Percentiles rank a stretch among this genome's conserved stretches.
These are phyloP conservation scores for Rhazya stricta DNA, from an alignment of 257 asterid genomes.

Conservation along the genomic window DNA sequence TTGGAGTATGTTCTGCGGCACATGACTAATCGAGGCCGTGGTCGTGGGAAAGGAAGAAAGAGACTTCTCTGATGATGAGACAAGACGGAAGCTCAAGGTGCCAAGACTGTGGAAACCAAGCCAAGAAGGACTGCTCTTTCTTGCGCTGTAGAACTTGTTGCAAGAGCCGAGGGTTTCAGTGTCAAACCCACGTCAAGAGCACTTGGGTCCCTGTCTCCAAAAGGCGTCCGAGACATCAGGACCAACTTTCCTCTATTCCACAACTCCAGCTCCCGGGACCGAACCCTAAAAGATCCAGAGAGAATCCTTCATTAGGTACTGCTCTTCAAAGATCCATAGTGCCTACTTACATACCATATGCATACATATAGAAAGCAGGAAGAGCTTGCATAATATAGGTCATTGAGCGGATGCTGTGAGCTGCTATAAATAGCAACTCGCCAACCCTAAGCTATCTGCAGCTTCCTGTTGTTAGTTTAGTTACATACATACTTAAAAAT, in stretches of 20 bases:
- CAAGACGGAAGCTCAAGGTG: conserved; percentile 38
- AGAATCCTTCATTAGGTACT: conserved; percentile 38
- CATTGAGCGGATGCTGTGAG: background rate
- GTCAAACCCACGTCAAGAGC: conserved; percentile 76
- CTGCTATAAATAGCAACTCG: conserved; percentile 5
- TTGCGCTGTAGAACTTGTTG: conserved; percentile 74
- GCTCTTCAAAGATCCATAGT: background rate
- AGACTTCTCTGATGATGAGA: conserved; percentile 26
- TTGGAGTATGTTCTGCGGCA: background rate
- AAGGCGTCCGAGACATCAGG: conserved; percentile 42
- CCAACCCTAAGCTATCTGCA: conserved; percentile 27
- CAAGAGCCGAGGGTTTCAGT: conserved; percentile 58
- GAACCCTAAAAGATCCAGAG: conserved; percentile 66
- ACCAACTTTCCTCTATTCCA: conserved; percentile 25
- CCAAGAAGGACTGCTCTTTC: conserved; percentile 60
- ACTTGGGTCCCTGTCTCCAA: conserved; percentile 69
- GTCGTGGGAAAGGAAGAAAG: conserved; percentile 2
- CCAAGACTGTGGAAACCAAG: conserved; percentile 80
- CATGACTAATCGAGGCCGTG: background rate
- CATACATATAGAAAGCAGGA: too few relatives aligned
- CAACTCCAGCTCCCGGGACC: conserved; percentile 27
- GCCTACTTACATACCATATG: too few relatives aligned
- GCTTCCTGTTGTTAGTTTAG: background rate
- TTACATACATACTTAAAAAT: background rate
- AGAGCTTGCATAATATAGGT: too few relatives aligned